These are phyloP conservation scores for Flaveria robusta DNA, from an alignment of 129 eudicot genomes.

Conservation along the genomic window DNA sequence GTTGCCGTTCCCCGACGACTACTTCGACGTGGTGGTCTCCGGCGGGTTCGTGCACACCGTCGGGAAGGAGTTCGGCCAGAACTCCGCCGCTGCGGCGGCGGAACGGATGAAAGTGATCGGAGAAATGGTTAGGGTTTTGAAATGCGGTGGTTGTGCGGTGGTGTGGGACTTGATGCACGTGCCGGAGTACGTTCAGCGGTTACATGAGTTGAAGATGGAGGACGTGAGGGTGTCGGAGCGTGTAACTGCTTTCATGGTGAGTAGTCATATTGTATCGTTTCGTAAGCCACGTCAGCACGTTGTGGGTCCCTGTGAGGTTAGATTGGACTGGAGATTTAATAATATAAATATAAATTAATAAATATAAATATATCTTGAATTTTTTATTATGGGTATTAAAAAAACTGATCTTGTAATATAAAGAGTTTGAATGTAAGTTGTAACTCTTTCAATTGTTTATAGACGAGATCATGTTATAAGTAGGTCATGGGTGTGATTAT, in stretches of 20 bases:
- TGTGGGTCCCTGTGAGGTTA: slow-evolving; percentile 75
- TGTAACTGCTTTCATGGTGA: slow-evolving; percentile 88
- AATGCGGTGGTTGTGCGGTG: slow-evolving; percentile 75
- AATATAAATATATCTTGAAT: neutral
- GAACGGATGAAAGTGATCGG: slow-evolving; percentile 82
- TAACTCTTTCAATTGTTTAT: slow-evolving; percentile 29
- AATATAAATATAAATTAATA: slow-evolving; percentile 2
- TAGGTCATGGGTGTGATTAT: too few relatives aligned
- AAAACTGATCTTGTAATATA: slow-evolving; percentile 24
- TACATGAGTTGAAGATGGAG: slow-evolving; percentile 82
- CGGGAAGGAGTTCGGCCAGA: slow-evolving; percentile 78
- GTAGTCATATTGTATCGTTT: slow-evolving; percentile 81
- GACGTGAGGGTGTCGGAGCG: slow-evolving; percentile 80
- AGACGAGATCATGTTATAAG: slow-evolving; percentile 15
- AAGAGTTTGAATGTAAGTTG: slow-evolving; percentile 26
- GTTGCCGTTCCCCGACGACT: slow-evolving; percentile 70
- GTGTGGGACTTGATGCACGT: slow-evolving; percentile 89
- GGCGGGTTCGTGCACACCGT: slow-evolving; percentile 71
- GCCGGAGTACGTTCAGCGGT: slow-evolving; percentile 76
- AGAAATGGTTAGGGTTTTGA: slow-evolving; percentile 79
- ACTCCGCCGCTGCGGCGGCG: slow-evolving; percentile 79
- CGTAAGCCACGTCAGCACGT: slow-evolving; percentile 83
- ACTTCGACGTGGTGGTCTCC: slow-evolving; percentile 95
- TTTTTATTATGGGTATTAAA: neutral
- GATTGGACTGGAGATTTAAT: slow-evolving; percentile 88